Evolutionary conservation across 2,329 filamentous ascomycete genomes (phyloP), one percentile per base, ranked within the genome.

Genomic region (Eurotiales sp.): DNA sequence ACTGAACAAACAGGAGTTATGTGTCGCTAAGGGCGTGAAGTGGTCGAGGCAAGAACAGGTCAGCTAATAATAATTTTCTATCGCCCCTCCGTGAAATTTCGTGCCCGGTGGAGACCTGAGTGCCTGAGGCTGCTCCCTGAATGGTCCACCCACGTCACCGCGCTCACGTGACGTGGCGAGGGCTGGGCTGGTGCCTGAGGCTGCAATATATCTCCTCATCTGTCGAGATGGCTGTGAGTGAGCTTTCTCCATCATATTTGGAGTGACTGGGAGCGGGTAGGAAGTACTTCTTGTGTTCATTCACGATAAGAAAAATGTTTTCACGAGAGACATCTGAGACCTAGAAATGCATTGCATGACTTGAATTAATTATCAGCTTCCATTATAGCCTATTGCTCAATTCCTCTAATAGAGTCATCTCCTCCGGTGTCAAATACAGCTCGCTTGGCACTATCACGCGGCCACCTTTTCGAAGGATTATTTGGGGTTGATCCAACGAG

Each of bases 11-110:
- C n/a, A 21, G n/a, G n/a, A n/a, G n/a, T n/a, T n/a, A n/a, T 39
- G 46, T 40, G 34, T 21, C n/a, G 32, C n/a, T 17, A 15, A 15
- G 15, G 32, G 30, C 4, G 3, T n/a, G 32, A 8, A 36, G 14
- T 36, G 12, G 17, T 37, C 34, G 23, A 27, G 37, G 34, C 36
- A 39, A 40, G 79, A 1, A 80, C 77, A 57, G 81, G 79, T 58
- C 70, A 79, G 14, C 10, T 32, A 32, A 10, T 32, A 32, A 32
- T 32, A 10, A 10, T 32, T 32, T 32, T 32, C 29, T 3, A 14
- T 36, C 32, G 34, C 34, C 34, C 29, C 22, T 14, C 23, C 17
- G 17, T 36, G 46, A 52, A 55, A 53, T 53, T 50, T 52, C 36
- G 49, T 45, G 30, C 22, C 47, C 50, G 34, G 53, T 52, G 51